A percentile compares a stretch with the other conserved stretches of the same genome.
Conservation (phyloP, 495 filamentous ascomycete genomes). For the Neurospora sp. region DNA sequence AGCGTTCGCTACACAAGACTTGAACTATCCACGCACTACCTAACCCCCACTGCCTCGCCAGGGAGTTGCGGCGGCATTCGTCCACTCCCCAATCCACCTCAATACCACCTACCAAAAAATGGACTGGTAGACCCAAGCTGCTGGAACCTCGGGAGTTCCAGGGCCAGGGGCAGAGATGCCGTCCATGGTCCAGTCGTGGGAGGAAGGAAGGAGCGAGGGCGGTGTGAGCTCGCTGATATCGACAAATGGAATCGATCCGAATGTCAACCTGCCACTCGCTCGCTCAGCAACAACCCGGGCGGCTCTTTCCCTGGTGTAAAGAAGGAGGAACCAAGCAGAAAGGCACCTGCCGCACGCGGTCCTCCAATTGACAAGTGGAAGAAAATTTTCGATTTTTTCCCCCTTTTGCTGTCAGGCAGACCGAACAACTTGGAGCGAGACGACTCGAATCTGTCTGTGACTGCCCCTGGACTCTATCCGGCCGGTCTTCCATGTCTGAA, state of each 20-base stretch:
- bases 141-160: not conserved
- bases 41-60: not conserved
- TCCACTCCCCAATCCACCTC: not conserved
- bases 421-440: not conserved
- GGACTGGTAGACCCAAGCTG: not conserved
- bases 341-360: not conserved
- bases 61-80: not conserved
- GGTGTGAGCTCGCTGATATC: not conserved
- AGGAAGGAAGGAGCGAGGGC: not conserved
- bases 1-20: not conserved
- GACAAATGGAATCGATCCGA: not conserved
- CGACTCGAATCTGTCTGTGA: not conserved
- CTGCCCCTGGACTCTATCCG: not conserved
- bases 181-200: not conserved
- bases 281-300: not conserved
- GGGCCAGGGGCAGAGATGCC: not conserved
- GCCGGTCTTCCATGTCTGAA: too few species aligned
- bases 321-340: not conserved
- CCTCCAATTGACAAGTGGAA: not conserved
- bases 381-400: not conserved
- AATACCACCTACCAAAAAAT: not conserved
- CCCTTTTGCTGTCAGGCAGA: not conserved
- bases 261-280: not conserved
- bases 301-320: not conserved
- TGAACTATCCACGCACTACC: too few species aligned